Evolutionary conservation across 2,329 filamentous ascomycete genomes (phyloP).

Genomic region (Curvularia sp.): DNA sequence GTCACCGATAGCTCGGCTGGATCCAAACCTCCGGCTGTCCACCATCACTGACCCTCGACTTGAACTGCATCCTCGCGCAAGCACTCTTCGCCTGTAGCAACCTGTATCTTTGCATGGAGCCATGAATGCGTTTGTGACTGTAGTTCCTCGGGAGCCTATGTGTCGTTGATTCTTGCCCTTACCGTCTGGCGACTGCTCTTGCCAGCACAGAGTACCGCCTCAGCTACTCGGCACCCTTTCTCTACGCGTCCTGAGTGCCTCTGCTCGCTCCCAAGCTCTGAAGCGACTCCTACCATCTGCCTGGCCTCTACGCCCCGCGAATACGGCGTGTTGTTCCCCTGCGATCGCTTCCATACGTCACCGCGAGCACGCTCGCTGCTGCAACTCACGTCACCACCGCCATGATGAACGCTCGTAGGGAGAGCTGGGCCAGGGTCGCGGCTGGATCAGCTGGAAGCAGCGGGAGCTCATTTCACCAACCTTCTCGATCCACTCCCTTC

Average conservation of each 20-base stretch:
- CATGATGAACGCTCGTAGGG: slow-evolving; percentile 25
- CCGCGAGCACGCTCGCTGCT: slow-evolving; percentile 54
- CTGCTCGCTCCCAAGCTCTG: slow-evolving; percentile 11
- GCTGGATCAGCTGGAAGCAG: slow-evolving; percentile 55
- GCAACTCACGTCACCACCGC: slow-evolving; percentile 11
- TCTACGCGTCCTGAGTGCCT: slow-evolving; percentile 20
- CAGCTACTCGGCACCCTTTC: slow-evolving; percentile 23
- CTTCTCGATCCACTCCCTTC: slow-evolving; percentile 55
- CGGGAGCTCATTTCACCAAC: slow-evolving; percentile 44
- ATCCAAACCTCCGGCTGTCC: slow-evolving; percentile 15
- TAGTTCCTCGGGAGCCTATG: slow-evolving; percentile 27
- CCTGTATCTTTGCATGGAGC: slow-evolving; percentile 20
- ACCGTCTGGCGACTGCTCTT: slow-evolving; percentile 17
- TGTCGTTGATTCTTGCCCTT: slow-evolving; percentile 40
- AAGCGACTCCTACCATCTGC: not conserved
- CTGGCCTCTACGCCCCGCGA: slow-evolving; percentile 35
- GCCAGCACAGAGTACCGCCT: slow-evolving; percentile 25
- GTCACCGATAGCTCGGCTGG: slow-evolving; percentile 22
- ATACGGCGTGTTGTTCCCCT: slow-evolving; percentile 3
- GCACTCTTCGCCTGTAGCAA: slow-evolving; percentile 11
- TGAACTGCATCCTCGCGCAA: slow-evolving; percentile 14
- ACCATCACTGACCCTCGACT: slow-evolving; percentile 11
- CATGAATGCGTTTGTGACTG: slow-evolving; percentile 41
- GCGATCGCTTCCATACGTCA: slow-evolving; percentile 10
- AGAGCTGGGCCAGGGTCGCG: slow-evolving; percentile 67